Conservation (phyloP, 2,329 filamentous ascomycete species). For the Calonectria multiphialidica region DNA sequence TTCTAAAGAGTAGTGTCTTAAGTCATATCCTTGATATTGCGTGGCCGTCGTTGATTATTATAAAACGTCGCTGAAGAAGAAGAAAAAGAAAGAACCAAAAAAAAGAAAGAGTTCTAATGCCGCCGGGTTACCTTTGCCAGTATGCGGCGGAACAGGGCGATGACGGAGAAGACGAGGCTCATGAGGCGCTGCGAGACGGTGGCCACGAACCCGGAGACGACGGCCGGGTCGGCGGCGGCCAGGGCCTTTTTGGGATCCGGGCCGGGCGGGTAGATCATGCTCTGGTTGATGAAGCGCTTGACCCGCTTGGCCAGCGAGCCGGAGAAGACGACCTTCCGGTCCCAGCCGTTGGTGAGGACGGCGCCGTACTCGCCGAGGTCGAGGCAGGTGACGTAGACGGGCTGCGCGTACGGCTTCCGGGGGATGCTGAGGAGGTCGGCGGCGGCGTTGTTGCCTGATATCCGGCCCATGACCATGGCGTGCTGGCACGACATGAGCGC, state of each 20-base stretch:
- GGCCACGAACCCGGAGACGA: neutral
- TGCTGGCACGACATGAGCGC: slow-evolving; percentile 55
- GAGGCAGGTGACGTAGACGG: slow-evolving; percentile 47
- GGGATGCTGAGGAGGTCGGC: slow-evolving; percentile 46
- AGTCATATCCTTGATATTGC: neutral
- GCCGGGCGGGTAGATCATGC: slow-evolving; percentile 44
- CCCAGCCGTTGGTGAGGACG: slow-evolving; percentile 46
- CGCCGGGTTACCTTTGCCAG: neutral
- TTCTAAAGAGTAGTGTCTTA: neutral
- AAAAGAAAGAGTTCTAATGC: neutral
- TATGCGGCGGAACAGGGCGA: neutral
- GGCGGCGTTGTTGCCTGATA: slow-evolving; percentile 48
- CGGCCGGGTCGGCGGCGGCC: neutral
- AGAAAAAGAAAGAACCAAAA: neutral
- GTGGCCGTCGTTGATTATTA: neutral
- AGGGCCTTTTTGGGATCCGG: neutral
- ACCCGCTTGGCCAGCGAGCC: slow-evolving; percentile 46
- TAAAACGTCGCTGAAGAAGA: neutral
- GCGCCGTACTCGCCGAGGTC: slow-evolving; percentile 48
- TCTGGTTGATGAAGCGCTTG: slow-evolving; percentile 48
- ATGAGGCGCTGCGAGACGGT: neutral
- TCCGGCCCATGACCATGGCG: slow-evolving; percentile 48
- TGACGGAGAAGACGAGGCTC: neutral
- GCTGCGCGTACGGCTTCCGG: slow-evolving; percentile 44
- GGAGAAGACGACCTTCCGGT: slow-evolving; percentile 40